These are phyloP conservation scores for Furcasterigmium furcatum DNA, from an alignment of 2,329 filamentous ascomycete species.

Conservation along the genomic window DNA sequence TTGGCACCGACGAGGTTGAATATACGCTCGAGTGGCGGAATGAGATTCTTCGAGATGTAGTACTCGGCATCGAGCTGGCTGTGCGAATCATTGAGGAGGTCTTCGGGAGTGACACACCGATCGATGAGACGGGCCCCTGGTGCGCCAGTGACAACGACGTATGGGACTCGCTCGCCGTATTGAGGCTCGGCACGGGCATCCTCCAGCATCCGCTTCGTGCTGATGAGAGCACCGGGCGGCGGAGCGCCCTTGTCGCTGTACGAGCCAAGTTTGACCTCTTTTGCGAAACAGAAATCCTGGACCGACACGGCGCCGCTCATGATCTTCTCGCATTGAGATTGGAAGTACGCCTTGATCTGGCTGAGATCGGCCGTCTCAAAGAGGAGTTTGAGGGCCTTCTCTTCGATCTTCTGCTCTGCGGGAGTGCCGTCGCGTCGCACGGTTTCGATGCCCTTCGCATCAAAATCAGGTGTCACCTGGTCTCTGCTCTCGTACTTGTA, in stretches of 20 bases:
- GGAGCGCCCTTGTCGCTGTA: constrained; percentile 79
- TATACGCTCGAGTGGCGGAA: constrained; percentile 91
- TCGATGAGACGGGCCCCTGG: constrained; percentile 84
- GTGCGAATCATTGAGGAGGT: constrained; percentile 71
- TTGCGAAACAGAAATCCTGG: constrained; percentile 94
- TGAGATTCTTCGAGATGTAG: constrained; percentile 94
- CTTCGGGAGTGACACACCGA: constrained; percentile 85
- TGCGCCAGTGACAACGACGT: constrained; percentile 86
- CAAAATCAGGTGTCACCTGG: constrained; percentile 82
- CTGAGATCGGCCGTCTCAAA: constrained; percentile 90
- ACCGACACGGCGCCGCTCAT: constrained; percentile 85
- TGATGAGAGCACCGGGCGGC: constrained; percentile 86
- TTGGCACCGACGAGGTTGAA: constrained; percentile 96
- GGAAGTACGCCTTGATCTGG: constrained; percentile 86
- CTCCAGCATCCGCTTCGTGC: constrained; percentile 78
- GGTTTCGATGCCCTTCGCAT: constrained; percentile 97
- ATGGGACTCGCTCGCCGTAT: constrained; percentile 92
- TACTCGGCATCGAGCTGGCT: constrained; percentile 89
- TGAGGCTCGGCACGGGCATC: constrained; percentile 88
- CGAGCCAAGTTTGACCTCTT: constrained; percentile 84
- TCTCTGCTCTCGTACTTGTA: constrained; percentile 86
- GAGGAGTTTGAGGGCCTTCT: constrained; percentile 82
- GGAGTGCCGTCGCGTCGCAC: constrained; percentile 93
- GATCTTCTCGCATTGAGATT: constrained; percentile 85
- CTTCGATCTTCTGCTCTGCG: constrained; percentile 94